phyloP scores from a whole-genome alignment of 2,329 filamentous ascomycete genomes.

The Diplocarpon rosae region DNA sequence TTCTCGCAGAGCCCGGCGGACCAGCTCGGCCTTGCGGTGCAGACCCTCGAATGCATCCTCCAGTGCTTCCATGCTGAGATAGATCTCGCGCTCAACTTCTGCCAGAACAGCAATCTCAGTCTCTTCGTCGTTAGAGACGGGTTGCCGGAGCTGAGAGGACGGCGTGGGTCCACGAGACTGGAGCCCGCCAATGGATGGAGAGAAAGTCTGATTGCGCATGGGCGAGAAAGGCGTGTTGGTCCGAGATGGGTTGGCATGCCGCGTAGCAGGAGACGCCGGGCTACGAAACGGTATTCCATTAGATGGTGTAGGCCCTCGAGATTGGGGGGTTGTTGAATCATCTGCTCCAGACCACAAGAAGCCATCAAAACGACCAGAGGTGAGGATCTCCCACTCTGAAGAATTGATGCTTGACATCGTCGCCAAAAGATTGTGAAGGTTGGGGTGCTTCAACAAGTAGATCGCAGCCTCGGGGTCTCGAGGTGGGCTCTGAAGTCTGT shows the following conservation, averaged over 20 bases:
- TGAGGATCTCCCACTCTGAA: constrained; percentile 94
- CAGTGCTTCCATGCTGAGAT: constrained; percentile 83
- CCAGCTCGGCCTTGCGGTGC: constrained; percentile 73
- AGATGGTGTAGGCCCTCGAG: constrained; percentile 43
- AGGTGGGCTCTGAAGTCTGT: constrained; percentile 60
- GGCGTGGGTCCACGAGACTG: constrained; percentile 45
- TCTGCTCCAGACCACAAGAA: constrained; percentile 93
- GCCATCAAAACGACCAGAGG: constrained; percentile 87
- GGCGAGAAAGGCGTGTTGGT: constrained; percentile 25
- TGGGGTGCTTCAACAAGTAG: constrained; percentile 73
- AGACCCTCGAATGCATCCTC: constrained; percentile 90
- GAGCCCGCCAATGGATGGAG: constrained; percentile 19
- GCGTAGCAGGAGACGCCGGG: constrained; percentile 20
- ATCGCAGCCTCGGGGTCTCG: constrained; percentile 79
- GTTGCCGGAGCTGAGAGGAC: constrained; percentile 40
- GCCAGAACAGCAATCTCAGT: constrained; percentile 82
- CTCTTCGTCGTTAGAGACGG: constrained; percentile 86
- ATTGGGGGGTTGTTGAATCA: constrained; percentile 35
- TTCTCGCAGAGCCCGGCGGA: constrained; percentile 69
- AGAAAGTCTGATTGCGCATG: constrained; percentile 22
- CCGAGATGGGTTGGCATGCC: constrained; percentile 17
- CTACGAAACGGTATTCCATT: constrained; percentile 33
- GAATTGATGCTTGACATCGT: constrained; percentile 80
- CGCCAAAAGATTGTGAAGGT: constrained; percentile 74
- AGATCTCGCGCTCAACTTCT: constrained; percentile 89